Evolutionary conservation across 331 rosid genomes (phyloP).

Genomic region (Spiraea crenata): DNA sequence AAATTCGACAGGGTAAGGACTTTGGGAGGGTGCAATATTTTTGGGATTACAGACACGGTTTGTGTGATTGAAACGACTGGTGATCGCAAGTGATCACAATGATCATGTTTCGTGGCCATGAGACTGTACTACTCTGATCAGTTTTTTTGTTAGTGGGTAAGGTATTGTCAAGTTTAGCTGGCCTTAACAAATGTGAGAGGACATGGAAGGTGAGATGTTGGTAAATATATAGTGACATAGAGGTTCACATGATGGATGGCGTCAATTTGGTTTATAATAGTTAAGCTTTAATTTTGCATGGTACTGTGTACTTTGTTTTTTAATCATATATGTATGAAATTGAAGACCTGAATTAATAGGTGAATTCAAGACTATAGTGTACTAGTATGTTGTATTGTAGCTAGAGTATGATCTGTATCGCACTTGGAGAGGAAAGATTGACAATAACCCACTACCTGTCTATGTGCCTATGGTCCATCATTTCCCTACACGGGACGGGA

Average conservation of each 20-base stretch:
- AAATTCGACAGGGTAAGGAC: conserved; percentile 60
- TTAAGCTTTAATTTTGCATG: conserved; percentile 42
- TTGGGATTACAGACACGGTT: conserved; percentile 46
- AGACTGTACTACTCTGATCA: too few relatives aligned
- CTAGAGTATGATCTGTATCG: conserved; percentile 42
- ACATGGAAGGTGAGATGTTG: conserved; percentile 15
- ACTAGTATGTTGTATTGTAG: too few relatives aligned
- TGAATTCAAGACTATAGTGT: neutral
- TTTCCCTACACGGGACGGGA: neutral
- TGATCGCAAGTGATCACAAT: conserved; percentile 19
- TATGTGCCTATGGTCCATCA: conserved; percentile 25
- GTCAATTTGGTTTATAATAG: neutral
- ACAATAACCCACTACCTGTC: conserved; percentile 41
- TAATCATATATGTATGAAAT: conserved; percentile 11
- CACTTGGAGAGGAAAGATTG: conserved; percentile 32
- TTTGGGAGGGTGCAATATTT: conserved; percentile 36
- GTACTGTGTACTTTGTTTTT: conserved; percentile 31
- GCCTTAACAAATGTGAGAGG: conserved; percentile 11
- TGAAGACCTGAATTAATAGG: conserved; percentile 10
- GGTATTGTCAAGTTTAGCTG: neutral
- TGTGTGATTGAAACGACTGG: conserved; percentile 48
- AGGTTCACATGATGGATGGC: neutral
- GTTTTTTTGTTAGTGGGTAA: too few relatives aligned
- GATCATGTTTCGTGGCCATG: conserved; percentile 19
- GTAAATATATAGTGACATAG: conserved; percentile 20